Evolutionary conservation across 305 asterid genomes (phyloP).

Genomic region (Fraxinus velutina): DNA sequence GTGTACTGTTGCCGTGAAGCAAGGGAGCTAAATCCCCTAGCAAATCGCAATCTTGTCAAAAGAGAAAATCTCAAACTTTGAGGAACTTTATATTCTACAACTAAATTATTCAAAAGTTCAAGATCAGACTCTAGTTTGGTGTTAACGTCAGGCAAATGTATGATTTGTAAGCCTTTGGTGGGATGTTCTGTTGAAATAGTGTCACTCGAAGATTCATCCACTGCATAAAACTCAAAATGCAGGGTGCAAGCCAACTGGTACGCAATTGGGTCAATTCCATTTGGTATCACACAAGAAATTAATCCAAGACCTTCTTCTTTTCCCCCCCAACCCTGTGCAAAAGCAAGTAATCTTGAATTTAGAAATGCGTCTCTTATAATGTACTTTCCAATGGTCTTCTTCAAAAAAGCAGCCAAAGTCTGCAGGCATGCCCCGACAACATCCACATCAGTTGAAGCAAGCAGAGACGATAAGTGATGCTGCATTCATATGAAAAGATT

Average conservation of each 20-base stretch:
- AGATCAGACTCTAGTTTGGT: constrained; percentile 70
- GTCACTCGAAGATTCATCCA: constrained; percentile 52
- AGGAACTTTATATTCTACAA: constrained; percentile 75
- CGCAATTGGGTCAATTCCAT: constrained; percentile 57
- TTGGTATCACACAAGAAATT: constrained; percentile 70
- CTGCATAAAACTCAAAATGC: constrained; percentile 93
- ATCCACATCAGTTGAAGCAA: constrained; percentile 87
- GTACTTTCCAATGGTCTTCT: constrained; percentile 87
- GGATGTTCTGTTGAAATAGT: constrained; percentile 34
- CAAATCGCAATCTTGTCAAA: constrained; percentile 85
- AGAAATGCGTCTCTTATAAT: constrained; percentile 77
- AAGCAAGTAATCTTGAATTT: constrained; percentile 81
- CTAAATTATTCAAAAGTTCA: constrained; percentile 73
- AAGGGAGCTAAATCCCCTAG: constrained; percentile 77
- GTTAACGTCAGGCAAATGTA: constrained; percentile 72
- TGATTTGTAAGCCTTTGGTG: constrained; percentile 70
- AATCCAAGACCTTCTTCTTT: constrained; percentile 98
- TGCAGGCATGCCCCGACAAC: constrained; percentile 93
- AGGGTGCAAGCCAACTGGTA: constrained; percentile 76
- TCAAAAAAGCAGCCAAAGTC: constrained; percentile 90
- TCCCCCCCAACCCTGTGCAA: constrained; percentile 99
- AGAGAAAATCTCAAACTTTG: constrained; percentile 80
- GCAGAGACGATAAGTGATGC: constrained; percentile 92
- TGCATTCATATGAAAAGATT: constrained; percentile 39
- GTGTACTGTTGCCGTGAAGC: constrained; percentile 82